Evolutionary conservation across 768 basidiomycete species (phyloP).

Genomic region (Tylopilus balloui): DNA sequence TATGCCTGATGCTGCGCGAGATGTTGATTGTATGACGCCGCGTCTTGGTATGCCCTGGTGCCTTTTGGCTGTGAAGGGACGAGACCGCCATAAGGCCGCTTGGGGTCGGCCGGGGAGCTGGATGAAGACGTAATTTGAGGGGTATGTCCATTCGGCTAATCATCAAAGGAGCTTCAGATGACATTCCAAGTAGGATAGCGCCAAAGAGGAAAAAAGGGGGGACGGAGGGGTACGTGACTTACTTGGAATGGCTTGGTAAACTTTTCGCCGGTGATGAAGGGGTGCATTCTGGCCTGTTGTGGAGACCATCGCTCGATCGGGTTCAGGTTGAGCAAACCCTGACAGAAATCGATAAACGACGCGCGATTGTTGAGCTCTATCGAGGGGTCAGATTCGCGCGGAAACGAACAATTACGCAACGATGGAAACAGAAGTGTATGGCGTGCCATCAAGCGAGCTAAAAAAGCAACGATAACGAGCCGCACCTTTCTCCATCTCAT

Average conservation of each 20-base stretch:
- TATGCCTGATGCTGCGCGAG: conserved; percentile 91
- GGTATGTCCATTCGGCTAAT: conserved; percentile 50
- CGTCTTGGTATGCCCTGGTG: conserved; percentile 83
- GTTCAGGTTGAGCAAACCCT: conserved; percentile 89
- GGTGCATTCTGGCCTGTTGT: conserved; percentile 91
- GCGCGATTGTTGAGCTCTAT: conserved; percentile 90
- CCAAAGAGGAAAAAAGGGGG: neutral
- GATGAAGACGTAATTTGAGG: conserved; percentile 30
- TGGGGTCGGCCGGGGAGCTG: conserved; percentile 51
- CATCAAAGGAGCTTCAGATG: conserved; percentile 4
- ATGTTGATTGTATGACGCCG: conserved; percentile 91
- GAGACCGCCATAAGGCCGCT: conserved; percentile 90
- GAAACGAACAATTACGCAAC: conserved; percentile 6
- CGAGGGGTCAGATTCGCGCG: conserved; percentile 12
- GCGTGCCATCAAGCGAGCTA: neutral
- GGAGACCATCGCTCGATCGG: conserved; percentile 96
- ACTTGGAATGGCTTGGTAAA: conserved; percentile 84
- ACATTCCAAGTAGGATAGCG: conserved; percentile 1
- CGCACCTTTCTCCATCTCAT: conserved; percentile 89
- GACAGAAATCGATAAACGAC: conserved; percentile 96
- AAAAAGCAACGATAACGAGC: conserved; percentile 2
- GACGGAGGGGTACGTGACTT: conserved; percentile 29
- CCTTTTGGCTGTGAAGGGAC: conserved; percentile 87
- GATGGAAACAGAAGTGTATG: neutral
- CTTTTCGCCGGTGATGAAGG: conserved; percentile 98